A percentile compares a stretch with the other conserved stretches of the same genome.
phyloP scores from a whole-genome alignment of 257 asterid species.

The Solanum pennellii region DNA sequence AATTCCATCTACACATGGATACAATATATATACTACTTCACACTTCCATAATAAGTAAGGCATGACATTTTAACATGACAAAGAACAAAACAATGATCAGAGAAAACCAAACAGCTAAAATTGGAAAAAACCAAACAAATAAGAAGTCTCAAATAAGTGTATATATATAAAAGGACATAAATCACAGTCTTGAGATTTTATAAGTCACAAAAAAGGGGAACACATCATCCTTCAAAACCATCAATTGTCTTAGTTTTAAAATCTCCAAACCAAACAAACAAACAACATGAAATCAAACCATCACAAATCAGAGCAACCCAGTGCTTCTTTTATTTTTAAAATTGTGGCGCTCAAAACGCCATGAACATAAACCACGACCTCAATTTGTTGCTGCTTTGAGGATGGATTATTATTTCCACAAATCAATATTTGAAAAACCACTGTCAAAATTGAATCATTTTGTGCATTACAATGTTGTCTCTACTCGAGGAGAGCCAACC shows the following conservation, averaged over 20 bases:
- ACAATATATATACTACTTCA: background rate
- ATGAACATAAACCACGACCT: constrained; percentile 31
- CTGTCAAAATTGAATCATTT: constrained; percentile 42
- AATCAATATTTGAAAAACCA: constrained; percentile 38
- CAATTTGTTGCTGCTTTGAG: constrained; percentile 32
- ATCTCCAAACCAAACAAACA: background rate
- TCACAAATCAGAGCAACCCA: constrained; percentile 10
- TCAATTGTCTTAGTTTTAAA: background rate
- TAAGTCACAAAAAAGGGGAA: background rate
- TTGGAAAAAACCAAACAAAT: background rate
- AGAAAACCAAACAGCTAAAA: background rate
- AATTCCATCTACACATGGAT: background rate
- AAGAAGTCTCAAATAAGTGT: background rate
- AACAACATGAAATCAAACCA: background rate
- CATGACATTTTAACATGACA: background rate
- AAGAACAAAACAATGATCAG: background rate
- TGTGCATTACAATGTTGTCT: background rate
- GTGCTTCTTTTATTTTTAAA: constrained; percentile 30
- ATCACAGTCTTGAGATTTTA: background rate
- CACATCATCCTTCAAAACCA: background rate
- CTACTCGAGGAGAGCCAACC: constrained; percentile 4
- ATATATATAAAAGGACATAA: background rate
- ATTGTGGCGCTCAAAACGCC: constrained; percentile 34
- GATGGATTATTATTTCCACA: background rate
- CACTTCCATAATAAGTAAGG: background rate